These are phyloP conservation scores for Bryoerythrophyllum caledonicum DNA, from an alignment of 225 moss, liverwort and hornwort species.

Conservation along the genomic window DNA sequence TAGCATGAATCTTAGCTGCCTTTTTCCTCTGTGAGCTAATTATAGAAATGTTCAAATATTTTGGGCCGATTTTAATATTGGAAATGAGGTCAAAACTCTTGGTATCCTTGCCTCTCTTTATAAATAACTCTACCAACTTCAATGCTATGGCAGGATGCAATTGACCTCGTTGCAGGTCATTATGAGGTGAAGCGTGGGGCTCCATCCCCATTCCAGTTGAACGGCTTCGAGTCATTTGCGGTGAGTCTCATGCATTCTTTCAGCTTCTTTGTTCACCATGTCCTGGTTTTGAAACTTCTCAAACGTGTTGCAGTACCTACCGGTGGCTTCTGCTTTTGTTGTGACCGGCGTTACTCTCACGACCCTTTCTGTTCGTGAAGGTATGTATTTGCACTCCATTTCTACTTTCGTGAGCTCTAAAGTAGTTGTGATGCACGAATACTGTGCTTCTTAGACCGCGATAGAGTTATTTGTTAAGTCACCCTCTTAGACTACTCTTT, in stretches of 20 bases:
- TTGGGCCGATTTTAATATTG: too few relatives aligned
- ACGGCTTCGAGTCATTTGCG: slow-evolving; percentile 58
- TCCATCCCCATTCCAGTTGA: slow-evolving; percentile 72
- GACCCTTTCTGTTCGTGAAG: slow-evolving; percentile 71
- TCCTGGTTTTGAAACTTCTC: not conserved
- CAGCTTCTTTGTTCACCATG: not conserved
- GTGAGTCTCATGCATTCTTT: slow-evolving; percentile 24
- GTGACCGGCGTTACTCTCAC: slow-evolving; percentile 63
- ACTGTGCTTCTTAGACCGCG: too few relatives aligned
- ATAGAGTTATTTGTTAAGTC: too few relatives aligned
- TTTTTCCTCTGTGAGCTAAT: too few relatives aligned
- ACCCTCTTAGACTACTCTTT: too few relatives aligned
- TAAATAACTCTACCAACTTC: not conserved
- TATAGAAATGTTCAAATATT: too few relatives aligned
- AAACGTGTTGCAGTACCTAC: slow-evolving; percentile 59
- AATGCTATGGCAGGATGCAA: slow-evolving; percentile 60
- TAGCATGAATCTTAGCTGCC: too few relatives aligned
- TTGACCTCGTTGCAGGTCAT: slow-evolving; percentile 79
- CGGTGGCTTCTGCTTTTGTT: slow-evolving; percentile 64
- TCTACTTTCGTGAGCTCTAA: not conserved
- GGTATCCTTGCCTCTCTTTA: too few relatives aligned
- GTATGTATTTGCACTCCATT: slow-evolving; percentile 26
- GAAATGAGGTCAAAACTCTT: too few relatives aligned
- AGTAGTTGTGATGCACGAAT: too few relatives aligned
- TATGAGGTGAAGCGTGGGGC: slow-evolving; percentile 60